Percentiles rank a stretch among this genome's conserved stretches.
Evolutionary conservation across 139 green algal genomes (phyloP).

Genomic region (Zygnema cylindricum): DNA sequence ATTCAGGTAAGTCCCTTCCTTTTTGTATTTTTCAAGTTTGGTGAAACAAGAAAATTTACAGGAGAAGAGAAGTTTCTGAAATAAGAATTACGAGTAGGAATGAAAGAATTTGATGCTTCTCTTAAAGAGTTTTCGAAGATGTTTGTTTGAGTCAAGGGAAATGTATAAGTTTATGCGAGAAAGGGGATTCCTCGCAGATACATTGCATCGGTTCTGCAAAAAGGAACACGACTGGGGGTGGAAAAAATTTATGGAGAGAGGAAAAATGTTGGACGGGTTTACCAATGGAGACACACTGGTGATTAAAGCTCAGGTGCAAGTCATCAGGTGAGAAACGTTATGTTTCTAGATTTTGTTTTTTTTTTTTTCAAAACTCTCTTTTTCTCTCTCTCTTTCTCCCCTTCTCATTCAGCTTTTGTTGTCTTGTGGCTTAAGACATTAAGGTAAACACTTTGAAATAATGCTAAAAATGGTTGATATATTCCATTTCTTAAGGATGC

Average conservation of each 20-base stretch:
- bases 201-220: conserved; percentile 98
- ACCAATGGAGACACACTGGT: conserved; percentile 88
- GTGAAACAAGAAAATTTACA: no score
- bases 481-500: no score
- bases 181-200: conserved; percentile 73
- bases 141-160: not conserved
- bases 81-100: not conserved
- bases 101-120: conserved; percentile 4
- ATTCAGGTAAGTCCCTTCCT: conserved; percentile 69
- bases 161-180: not conserved
- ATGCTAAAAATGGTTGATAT: no score
- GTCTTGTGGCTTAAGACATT: no score
- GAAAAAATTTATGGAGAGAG: conserved; percentile 99
- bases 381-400: no score
- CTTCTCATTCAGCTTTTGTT: no score
- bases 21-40: conserved; percentile 13
- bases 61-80: no score
- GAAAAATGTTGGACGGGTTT: conserved; percentile 92
- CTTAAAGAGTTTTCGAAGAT: not conserved
- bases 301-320: conserved; percentile 96
- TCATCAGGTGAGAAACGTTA: conserved; percentile 75
- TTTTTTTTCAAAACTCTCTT: no score
- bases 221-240: conserved; percentile 99
- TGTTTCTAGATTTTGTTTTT: no score
- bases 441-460: no score